Evolutionary conservation across 768 basidiomycete species (phyloP).

Genomic region (Russula foetens): DNA sequence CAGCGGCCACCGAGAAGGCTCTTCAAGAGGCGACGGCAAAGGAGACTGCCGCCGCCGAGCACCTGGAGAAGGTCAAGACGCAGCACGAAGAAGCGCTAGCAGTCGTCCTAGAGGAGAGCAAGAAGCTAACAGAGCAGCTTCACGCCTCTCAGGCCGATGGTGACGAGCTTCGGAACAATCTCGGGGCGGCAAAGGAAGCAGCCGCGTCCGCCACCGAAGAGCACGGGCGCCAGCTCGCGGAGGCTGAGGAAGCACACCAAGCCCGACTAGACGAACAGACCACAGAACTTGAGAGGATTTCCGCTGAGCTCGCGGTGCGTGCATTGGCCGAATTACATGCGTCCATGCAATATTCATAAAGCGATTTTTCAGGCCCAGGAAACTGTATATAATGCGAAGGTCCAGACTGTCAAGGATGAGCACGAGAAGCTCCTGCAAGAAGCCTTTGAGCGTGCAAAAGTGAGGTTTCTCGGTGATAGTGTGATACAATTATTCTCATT

Average conservation of each 20-base stretch:
- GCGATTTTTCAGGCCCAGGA: conserved; percentile 50
- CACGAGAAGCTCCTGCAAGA: conserved; percentile 54
- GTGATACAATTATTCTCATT: conserved; percentile 8
- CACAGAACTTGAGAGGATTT: conserved; percentile 48
- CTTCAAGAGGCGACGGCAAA: conserved; percentile 39
- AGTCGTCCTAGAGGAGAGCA: conserved; percentile 33
- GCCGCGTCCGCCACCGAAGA: conserved; percentile 38
- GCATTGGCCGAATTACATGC: neutral
- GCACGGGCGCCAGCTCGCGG: conserved; percentile 42
- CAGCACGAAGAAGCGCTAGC: conserved; percentile 42
- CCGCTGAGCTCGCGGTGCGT: conserved; percentile 57
- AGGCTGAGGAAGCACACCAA: conserved; percentile 42
- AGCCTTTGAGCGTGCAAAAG: conserved; percentile 76
- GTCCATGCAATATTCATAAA: neutral
- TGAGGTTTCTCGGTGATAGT: conserved; percentile 24
- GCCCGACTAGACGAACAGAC: conserved; percentile 44
- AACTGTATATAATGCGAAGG: conserved; percentile 54
- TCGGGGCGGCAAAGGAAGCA: conserved; percentile 39
- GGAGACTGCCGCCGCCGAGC: conserved; percentile 37
- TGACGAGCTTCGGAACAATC: conserved; percentile 35
- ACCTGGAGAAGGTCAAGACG: conserved; percentile 34
- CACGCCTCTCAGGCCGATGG: conserved; percentile 30
- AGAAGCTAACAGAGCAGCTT: conserved; percentile 15
- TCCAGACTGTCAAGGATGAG: conserved; percentile 58
- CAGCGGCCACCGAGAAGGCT: conserved; percentile 40